Percentiles rank a stretch among this genome's conserved stretches.
These are phyloP conservation scores for Quercus bicolor DNA, from an alignment of 306 rosid genomes.

Conservation along the genomic window DNA sequence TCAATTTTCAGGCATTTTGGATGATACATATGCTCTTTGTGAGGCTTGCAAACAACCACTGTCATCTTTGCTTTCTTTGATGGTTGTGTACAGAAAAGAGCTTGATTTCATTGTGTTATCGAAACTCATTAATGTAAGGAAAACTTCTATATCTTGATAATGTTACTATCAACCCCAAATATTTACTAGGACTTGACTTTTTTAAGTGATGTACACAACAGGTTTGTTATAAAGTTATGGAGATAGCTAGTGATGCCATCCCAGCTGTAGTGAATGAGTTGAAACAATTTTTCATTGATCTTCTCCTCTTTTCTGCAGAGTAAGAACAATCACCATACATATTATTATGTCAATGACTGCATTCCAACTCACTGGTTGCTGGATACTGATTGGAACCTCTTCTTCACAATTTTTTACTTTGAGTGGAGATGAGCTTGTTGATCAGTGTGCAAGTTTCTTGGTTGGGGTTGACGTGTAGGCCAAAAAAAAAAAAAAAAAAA, in stretches of 20 bases:
- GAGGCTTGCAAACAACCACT: slow-evolving; percentile 47
- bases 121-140: slow-evolving; percentile 41
- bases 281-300: slow-evolving; percentile 48
- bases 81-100: slow-evolving; percentile 50
- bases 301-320: slow-evolving; percentile 52
- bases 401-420: not conserved
- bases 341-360: slow-evolving; percentile 1
- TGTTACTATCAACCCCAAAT: not conserved
- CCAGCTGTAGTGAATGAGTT: slow-evolving; percentile 46
- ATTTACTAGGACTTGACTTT: not conserved
- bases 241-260: slow-evolving; percentile 44
- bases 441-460: not conserved
- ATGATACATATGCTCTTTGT: slow-evolving; percentile 58
- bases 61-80: slow-evolving; percentile 44
- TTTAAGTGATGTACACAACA: slow-evolving; percentile 20
- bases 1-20: slow-evolving; percentile 53
- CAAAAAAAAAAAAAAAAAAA: too few species aligned
- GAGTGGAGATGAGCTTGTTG: not conserved
- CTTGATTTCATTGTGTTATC: slow-evolving; percentile 42
- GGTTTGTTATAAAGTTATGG: slow-evolving; percentile 39
- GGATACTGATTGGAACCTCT: not conserved
- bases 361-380: too few species aligned
- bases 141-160: not conserved
- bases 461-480: not conserved
- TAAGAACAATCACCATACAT: slow-evolving; percentile 21